Evolutionary conservation across 495 filamentous ascomycete species (phyloP).

Genomic region (Clohesyomyces aquaticus): DNA sequence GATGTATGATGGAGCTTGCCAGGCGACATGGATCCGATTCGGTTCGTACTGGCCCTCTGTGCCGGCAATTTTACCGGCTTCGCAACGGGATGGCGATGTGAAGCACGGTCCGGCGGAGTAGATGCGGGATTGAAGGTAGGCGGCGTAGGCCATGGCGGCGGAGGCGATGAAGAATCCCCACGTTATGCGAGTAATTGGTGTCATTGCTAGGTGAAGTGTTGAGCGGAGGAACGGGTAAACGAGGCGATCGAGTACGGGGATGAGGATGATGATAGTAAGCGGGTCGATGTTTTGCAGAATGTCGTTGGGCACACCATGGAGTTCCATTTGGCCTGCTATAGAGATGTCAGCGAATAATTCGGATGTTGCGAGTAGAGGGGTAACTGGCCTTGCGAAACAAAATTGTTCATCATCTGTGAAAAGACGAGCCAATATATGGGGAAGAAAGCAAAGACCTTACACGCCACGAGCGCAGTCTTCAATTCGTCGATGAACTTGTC

Average conservation of each 20-base stretch:
- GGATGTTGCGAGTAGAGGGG: background rate
- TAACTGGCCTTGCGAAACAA: constrained; percentile 39
- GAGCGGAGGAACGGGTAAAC: constrained; percentile 42
- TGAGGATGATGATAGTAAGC: constrained; percentile 40
- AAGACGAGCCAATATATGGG: constrained; percentile 52
- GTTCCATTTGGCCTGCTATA: constrained; percentile 61
- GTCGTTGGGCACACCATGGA: constrained; percentile 63
- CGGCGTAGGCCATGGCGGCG: constrained; percentile 31
- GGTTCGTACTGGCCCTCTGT: constrained; percentile 22
- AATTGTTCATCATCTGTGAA: constrained; percentile 43
- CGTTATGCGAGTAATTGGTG: constrained; percentile 33
- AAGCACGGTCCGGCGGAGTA: constrained; percentile 39
- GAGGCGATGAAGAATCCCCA: constrained; percentile 40
- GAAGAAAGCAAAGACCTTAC: constrained; percentile 59
- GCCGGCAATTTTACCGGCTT: constrained; percentile 17
- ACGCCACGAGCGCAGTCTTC: constrained; percentile 53
- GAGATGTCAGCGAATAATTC: constrained; percentile 44
- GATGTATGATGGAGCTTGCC: constrained; percentile 39
- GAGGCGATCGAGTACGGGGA: constrained; percentile 40
- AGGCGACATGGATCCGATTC: constrained; percentile 37
- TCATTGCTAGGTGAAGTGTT: constrained; percentile 28
- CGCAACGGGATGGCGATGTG: constrained; percentile 25
- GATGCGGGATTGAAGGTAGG: constrained; percentile 38
- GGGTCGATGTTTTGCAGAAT: constrained; percentile 43
- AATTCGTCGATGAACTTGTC: constrained; percentile 57